Percentiles rank a stretch among this genome's conserved stretches.
phyloP scores from a whole-genome alignment of 2,329 filamentous ascomycete species.

The Capronia coronata region DNA sequence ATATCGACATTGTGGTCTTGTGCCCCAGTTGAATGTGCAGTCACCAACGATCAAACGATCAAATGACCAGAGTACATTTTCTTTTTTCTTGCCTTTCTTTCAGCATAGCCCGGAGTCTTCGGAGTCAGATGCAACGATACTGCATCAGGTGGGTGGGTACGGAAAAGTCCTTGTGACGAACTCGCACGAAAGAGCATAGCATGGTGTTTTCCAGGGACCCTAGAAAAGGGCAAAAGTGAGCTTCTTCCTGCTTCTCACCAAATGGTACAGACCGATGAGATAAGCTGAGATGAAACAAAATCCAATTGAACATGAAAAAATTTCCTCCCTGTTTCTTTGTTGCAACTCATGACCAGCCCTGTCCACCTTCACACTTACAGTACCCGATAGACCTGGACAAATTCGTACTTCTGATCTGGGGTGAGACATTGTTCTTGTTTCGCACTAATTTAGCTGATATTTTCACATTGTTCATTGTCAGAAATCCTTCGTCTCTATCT shows the following conservation, averaged over 20 bases:
- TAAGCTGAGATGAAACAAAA: neutral
- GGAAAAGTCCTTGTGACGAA: neutral
- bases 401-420: no score
- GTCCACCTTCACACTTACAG: no score
- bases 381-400: no score
- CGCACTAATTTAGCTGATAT: no score
- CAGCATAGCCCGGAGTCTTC: neutral
- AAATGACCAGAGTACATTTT: neutral
- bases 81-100: neutral
- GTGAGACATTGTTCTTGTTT: no score
- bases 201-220: neutral
- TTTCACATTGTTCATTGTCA: no score
- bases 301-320: neutral
- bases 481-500: no score
- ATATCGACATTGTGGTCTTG: neutral
- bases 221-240: neutral
- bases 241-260: neutral
- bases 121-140: neutral
- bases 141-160: neutral
- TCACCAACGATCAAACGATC: neutral
- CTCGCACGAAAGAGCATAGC: neutral
- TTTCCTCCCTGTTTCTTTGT: neutral
- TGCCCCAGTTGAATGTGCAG: neutral
- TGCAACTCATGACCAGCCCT: no score
- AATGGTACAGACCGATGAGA: neutral